phyloP scores from a whole-genome alignment of 177 flowering plant species.

The Tripterygium wilfordii region DNA sequence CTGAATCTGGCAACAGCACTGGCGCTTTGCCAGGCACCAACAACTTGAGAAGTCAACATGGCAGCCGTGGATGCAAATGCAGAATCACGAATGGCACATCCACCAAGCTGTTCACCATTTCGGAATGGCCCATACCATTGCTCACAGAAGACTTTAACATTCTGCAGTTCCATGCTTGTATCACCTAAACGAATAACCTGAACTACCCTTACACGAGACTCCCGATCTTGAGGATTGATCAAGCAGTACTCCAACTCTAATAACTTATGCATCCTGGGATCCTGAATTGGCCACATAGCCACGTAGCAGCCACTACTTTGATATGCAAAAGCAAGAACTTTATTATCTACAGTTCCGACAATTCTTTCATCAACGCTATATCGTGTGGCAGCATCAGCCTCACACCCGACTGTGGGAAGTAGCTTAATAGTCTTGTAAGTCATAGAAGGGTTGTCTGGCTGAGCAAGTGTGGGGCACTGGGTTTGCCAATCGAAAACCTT shows the following conservation, averaged over 20 bases:
- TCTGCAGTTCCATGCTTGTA: slow-evolving; percentile 21
- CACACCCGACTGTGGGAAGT: slow-evolving; percentile 97
- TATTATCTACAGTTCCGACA: slow-evolving; percentile 30
- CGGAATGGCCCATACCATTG: slow-evolving; percentile 97
- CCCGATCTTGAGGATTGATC: slow-evolving; percentile 63
- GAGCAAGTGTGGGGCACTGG: slow-evolving; percentile 90
- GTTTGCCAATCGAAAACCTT: slow-evolving; percentile 96
- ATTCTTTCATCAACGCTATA: slow-evolving; percentile 55
- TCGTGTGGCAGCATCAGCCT: slow-evolving; percentile 94
- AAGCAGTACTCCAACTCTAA: slow-evolving; percentile 86
- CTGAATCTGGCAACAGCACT: slow-evolving; percentile 38
- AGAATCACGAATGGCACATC: slow-evolving; percentile 82
- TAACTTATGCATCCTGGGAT: slow-evolving; percentile 12
- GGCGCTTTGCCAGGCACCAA: slow-evolving; percentile 61
- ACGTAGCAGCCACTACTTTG: slow-evolving; percentile 69
- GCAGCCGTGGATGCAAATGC: slow-evolving; percentile 75
- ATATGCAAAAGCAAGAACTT: slow-evolving; percentile 56
- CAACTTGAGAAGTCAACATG: slow-evolving; percentile 39
- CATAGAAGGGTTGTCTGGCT: slow-evolving; percentile 27
- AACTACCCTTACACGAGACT: slow-evolving; percentile 71
- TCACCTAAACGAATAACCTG: slow-evolving; percentile 46
- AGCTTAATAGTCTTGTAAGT: slow-evolving; percentile 64
- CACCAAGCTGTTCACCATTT: slow-evolving; percentile 91
- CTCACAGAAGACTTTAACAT: slow-evolving; percentile 64
- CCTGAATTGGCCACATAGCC: slow-evolving; percentile 53